Base-by-base conservation (phyloP, 768 basidiomycete genomes). In the Pisolithus microcarpus region DNA sequence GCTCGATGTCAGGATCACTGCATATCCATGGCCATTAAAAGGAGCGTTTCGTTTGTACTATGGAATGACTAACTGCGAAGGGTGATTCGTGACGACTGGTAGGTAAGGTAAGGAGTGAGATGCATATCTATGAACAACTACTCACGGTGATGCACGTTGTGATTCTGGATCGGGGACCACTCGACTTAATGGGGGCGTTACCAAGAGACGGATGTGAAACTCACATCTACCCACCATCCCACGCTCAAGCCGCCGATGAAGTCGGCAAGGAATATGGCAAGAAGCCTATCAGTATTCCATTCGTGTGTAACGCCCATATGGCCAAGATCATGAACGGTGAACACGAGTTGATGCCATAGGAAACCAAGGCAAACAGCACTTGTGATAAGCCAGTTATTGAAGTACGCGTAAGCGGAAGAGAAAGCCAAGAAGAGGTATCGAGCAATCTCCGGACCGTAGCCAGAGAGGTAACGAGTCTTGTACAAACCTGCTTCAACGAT, bases 161-260 rank as follows among this genome's bases (percentile, higher is more conserved):
- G 96, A 64, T 88, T 91, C 87, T 91, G 56, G 31, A 46, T 10
- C 21, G 44, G 23, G 11, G n/a, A 21, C 38, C 30, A 19, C 31
- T 16, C 16, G 4, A 26, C 43, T 56, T 31, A 48, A 24, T n/a
- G 28, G 38, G 23, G 38, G 23, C n/a, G 47, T 52, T 16, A 8
- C 24, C 8, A 15, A 21, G 23, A 37, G 47, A 52, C n/a, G 51
- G 39, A 10, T 21, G 30, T 36, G 46, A 11, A n/a, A 82, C 92
- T 72, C 59, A 94, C 93, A 65, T 93, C 80, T 38, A 91, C 89
- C 95, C 95, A 99, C 96, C 96, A 99, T 38, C 93, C 91, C 21
- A 96, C 77, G 64, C 93, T 96, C 48, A 99, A 72, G 5, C 96
- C 96, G 23, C 96, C 96, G 43, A 93, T 73, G 61, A 85, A 91